Evolutionary conservation across 2,329 filamentous ascomycete genomes (phyloP).

Genomic region (Grosmannia serpens): DNA sequence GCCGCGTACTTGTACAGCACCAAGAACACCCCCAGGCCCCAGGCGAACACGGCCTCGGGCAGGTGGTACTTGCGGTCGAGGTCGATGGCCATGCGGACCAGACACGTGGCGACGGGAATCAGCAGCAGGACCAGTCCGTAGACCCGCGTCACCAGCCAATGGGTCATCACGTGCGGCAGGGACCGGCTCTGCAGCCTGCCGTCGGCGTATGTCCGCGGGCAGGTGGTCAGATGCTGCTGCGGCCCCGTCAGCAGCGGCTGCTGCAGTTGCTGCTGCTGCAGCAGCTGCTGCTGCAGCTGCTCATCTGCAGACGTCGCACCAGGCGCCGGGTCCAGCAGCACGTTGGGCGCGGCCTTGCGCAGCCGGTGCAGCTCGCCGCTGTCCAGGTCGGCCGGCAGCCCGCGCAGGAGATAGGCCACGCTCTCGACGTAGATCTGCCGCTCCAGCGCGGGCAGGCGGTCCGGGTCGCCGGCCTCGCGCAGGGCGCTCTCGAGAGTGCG

Average conservation of each 20-base stretch:
- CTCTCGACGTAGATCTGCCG: conserved; percentile 54
- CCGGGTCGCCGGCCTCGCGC: conserved; percentile 11
- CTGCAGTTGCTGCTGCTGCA: neutral
- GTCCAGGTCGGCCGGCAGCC: conserved; percentile 46
- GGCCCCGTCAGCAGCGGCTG: too few relatives aligned
- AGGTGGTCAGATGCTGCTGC: neutral
- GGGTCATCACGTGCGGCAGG: conserved; percentile 9
- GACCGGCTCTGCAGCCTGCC: conserved; percentile 1
- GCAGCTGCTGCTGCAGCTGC: conserved; percentile 7
- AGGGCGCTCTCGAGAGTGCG: conserved; percentile 10
- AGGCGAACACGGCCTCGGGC: conserved; percentile 9
- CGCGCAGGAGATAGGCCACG: conserved; percentile 51
- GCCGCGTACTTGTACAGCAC: conserved; percentile 5
- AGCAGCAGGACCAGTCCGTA: conserved; percentile 9
- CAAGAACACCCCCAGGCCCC: conserved; percentile 2
- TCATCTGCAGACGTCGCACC: neutral
- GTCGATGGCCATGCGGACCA: conserved; percentile 6
- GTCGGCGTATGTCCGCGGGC: neutral
- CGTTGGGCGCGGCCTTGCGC: conserved; percentile 35
- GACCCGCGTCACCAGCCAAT: conserved; percentile 11
- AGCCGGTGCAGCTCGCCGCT: conserved; percentile 41
- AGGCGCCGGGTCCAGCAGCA: conserved; percentile 10
- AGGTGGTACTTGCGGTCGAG: conserved; percentile 13
- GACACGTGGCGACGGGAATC: conserved; percentile 3
- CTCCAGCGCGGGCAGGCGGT: conserved; percentile 28